Conservation (phyloP, 257 asterid species). For the Buddleja alternifolia region DNA sequence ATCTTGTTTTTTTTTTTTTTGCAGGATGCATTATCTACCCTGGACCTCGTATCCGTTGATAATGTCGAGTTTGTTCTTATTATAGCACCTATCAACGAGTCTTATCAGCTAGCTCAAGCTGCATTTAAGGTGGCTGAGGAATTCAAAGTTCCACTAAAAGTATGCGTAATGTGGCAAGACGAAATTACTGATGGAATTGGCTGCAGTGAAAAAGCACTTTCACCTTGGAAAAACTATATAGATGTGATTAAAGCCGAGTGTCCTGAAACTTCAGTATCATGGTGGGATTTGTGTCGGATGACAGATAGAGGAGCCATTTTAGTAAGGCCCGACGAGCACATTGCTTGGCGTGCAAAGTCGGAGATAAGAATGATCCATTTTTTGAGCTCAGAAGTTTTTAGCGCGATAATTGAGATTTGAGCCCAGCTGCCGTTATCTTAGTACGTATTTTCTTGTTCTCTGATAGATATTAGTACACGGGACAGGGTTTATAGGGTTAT, state of each 20-base stretch:
- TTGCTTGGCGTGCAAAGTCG: constrained; percentile 72
- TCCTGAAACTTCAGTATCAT: constrained; percentile 45
- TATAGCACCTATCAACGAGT: constrained; percentile 71
- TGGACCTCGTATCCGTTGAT: constrained; percentile 68
- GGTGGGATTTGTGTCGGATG: constrained; percentile 93
- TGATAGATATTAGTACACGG: neutral
- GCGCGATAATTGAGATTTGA: constrained; percentile 46
- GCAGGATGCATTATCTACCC: constrained; percentile 69
- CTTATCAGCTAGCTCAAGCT: constrained; percentile 69
- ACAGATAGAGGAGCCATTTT: constrained; percentile 74
- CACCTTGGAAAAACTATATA: constrained; percentile 61
- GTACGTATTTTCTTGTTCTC: neutral
- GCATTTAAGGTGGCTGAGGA: constrained; percentile 70
- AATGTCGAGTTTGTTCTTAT: constrained; percentile 75
- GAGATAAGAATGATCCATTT: constrained; percentile 39
- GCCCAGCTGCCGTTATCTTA: constrained; percentile 24
- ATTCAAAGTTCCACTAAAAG: constrained; percentile 50
- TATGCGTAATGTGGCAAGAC: constrained; percentile 74
- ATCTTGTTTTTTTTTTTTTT: constrained; percentile 11
- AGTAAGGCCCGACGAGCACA: constrained; percentile 94
- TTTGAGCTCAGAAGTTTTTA: constrained; percentile 56
- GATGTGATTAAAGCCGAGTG: constrained; percentile 62
- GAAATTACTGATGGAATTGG: constrained; percentile 30
- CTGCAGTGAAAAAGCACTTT: constrained; percentile 48
- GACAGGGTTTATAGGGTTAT: neutral